Conservation (phyloP, 192 early-diverging fungal species). For the Diversispora eburnea region DNA sequence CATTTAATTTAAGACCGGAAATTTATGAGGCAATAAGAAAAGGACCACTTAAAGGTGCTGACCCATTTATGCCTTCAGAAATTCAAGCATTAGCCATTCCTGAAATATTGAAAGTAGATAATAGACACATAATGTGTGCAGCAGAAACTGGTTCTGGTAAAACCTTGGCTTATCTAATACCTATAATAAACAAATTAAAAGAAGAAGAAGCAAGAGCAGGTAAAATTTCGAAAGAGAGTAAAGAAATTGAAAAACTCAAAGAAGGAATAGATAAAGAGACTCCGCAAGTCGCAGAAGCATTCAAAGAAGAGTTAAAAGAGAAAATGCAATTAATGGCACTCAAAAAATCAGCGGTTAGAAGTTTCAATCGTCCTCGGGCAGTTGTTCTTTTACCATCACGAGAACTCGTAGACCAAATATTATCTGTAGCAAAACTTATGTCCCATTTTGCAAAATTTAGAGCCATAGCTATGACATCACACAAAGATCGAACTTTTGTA, state of each 20-base stretch:
- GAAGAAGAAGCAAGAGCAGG: constrained; percentile 50
- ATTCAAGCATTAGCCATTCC: constrained; percentile 85
- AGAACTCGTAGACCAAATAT: constrained; percentile 80
- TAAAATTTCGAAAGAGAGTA: neutral
- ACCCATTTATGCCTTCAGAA: constrained; percentile 62
- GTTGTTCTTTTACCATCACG: constrained; percentile 86
- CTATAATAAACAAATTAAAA: constrained; percentile 74
- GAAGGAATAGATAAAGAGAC: constrained; percentile 18
- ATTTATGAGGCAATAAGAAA: constrained; percentile 48
- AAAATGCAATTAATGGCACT: constrained; percentile 25
- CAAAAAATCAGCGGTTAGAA: constrained; percentile 46
- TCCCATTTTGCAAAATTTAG: constrained; percentile 68
- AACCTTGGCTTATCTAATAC: constrained; percentile 83
- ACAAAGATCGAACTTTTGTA: constrained; percentile 44
- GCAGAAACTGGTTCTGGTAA: constrained; percentile 94
- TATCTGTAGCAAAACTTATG: constrained; percentile 64
- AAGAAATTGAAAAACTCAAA: constrained; percentile 2
- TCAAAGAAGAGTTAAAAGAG: constrained; percentile 20
- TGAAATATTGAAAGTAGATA: constrained; percentile 47
- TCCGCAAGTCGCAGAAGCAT: neutral
- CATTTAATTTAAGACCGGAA: constrained; percentile 57
- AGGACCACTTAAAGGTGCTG: constrained; percentile 31
- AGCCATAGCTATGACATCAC: constrained; percentile 56
- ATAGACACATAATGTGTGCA: constrained; percentile 64
- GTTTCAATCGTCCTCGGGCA: constrained; percentile 74